Evolutionary conservation across 148 eudicot genomes (phyloP), one percentile per base, ranked within the genome.

Genomic region (Vaccinium macrocarpon): DNA sequence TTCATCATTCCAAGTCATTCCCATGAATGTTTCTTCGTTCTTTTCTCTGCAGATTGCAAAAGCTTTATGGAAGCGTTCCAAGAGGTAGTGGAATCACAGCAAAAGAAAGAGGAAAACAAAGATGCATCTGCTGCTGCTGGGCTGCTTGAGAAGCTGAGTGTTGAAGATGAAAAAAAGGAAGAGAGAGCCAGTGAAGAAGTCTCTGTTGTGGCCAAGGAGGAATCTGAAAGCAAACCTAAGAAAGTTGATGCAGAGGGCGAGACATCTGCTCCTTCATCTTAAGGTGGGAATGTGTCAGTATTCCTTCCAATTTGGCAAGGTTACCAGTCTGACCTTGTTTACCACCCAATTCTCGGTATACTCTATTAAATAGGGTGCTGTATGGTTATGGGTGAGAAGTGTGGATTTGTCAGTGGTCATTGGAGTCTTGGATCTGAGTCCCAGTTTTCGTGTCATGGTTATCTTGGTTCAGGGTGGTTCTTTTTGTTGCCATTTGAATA

Each of bases 11-110:
- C 14, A 76, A 16, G 25, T 80, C 51, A 18, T 76, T 42, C 21
- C 61, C 42, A 5, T 59, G 29, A 25, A 38, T 8, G 5, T 78
- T 78, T 50, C 66, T 11, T 73, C 61, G 1, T 32, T 38, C 14
- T n/a, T 71, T 51, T 46, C 57, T 80, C 32, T 74, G 55, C 92
- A 96, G 99, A 94, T 88, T 88, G 93, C 93, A 94, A 90, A 85
- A 76, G 80, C 48, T 96, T 96, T 90, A 96, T 91, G 90, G 95
- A 93, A 79, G 88, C 50, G 81, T 87, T 96, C 84, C 90, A 89
- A 90, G 95, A 94, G 88, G 86, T 93, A 79, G 95, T 95, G 32
- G 98, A 94, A 87, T 91, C 95, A 71, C 97, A 90, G 80, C 82
- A 80, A 79, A 86, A 84, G 81, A 88, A 80, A 82, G 93, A 84